Base-by-base conservation (phyloP, 257 asterid species). In the Petunia secreta region DNA sequence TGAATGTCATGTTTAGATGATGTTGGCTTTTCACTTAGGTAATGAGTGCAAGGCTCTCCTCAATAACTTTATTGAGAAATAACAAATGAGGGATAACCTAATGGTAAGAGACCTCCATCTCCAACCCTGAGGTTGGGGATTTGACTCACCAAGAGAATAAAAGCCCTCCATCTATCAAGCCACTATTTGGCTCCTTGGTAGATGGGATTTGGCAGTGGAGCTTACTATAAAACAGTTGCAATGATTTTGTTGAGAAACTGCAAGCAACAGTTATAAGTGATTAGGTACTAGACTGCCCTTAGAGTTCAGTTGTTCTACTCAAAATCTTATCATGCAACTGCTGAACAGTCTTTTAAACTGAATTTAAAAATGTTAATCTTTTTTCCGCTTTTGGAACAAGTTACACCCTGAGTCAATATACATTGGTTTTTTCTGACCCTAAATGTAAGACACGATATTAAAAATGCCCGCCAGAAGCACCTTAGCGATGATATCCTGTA, bases 321-420 rank as follows among this genome's bases (percentile, higher is more conserved):
- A 64, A 44, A 64, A 64, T 48, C 8, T 48, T 64, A 64, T 64
- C 38, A 16, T 63, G 71, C 71, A 37, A 64, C 34, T 64, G 48
- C 71, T 11, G 48, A 64, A 64, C 71, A 64, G 39, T 64, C 53
- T 6, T 48, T 64, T 48, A 64, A 43, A 64, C 48, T 5, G 48
- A 46, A 64, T 4, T 64, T 62, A 15, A 10, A 38, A 48, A 64
- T 25, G 25, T 25, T 16, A 64, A 13, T 38, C 37, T 64, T 9
- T 64, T 38, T 9, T 46, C 46, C 5, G 46, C 69, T 63, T 64
- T 64, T 64, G 71, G 71, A 64, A 64, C 71, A 64, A 64, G 39
- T 10, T 64, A 41, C 34, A 64, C 71, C 2, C 25, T 25, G 1
- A 11, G 43, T 64, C 71, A 13, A 16, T 11, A 64, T 64, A 64